Evolutionary conservation across 176 grass and related monocot genomes (phyloP), one percentile per base, ranked within the genome.

Genomic region (Dactylis glomerata): DNA sequence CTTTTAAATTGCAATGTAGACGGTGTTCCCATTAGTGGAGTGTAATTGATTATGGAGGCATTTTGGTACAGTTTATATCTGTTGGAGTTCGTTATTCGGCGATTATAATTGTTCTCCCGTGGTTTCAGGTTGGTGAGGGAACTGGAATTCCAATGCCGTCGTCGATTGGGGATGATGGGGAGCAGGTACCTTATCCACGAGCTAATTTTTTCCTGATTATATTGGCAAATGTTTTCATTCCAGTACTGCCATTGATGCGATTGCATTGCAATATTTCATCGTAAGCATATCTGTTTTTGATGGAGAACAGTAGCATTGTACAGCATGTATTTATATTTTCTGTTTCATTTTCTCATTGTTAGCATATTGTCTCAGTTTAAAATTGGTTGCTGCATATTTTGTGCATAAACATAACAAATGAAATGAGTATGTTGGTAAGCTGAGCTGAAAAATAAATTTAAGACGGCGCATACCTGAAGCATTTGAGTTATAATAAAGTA

Each of bases 81-180:
- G 11, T 58, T 83, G 11, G 40, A 68, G 26, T 32, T 68, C 61
- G 76, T 47, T 51, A 65, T 4, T n/a, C n/a, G n/a, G n/a, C n/a
- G 36, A 51, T 3, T 78, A 16, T 52, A 51, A 78, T 42, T 49
- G 10, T 5, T 67, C 15, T 12, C 46, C 10, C 15, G 30, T 84
- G 31, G 36, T 91, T 84, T 28, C 85, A 91, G 89, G 81, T 45
- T 10, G 59, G 36, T 0, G 89, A 84, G 50, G 85, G 75, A 17
- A 69, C 76, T 1, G 89, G 89, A 62, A 83, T 91, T 69, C 75
- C 76, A 31, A 69, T 87, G 38, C 89, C 89, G n/a, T 84, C 85
- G 31, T 91, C 85, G 9, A 87, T 84, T 80, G 85, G 85, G 76
- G 89, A 91, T 22, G 89, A 87, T 52, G 85, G 75, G 24, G 89